These are phyloP conservation scores for Colletotrichum acutatum DNA, from an alignment of 2,329 filamentous ascomycete genomes.

Conservation along the genomic window DNA sequence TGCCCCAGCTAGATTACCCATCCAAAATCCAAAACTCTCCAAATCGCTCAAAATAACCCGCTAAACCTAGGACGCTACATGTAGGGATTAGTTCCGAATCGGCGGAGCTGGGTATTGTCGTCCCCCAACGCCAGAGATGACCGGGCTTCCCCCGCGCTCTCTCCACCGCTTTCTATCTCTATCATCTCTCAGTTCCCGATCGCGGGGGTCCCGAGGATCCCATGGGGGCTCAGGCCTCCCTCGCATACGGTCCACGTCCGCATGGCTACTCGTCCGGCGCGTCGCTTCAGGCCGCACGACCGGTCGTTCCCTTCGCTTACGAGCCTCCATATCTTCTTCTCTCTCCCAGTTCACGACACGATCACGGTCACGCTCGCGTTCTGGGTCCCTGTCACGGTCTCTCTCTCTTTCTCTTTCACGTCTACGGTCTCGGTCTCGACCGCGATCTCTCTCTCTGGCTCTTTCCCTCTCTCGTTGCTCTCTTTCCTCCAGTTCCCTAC, in stretches of 20 bases:
- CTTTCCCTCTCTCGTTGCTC: slow-evolving; percentile 49
- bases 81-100: slow-evolving; percentile 26
- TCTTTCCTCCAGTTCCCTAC: slow-evolving; percentile 39
- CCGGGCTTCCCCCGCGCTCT: slow-evolving; percentile 28
- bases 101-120: slow-evolving; percentile 35
- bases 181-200: slow-evolving; percentile 35
- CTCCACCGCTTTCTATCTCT: slow-evolving; percentile 36
- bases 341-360: slow-evolving; percentile 45
- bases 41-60: slow-evolving; percentile 14
- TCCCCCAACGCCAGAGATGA: slow-evolving; percentile 35
- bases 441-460: slow-evolving; percentile 50
- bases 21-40: background rate
- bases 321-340: slow-evolving; percentile 46
- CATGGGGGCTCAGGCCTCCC: slow-evolving; percentile 26
- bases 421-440: slow-evolving; percentile 49
- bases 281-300: slow-evolving; percentile 53
- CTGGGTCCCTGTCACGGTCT: slow-evolving; percentile 46
- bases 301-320: slow-evolving; percentile 45
- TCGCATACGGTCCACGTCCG: slow-evolving; percentile 55
- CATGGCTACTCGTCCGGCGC: slow-evolving; percentile 61
- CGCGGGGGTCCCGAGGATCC: slow-evolving; percentile 33
- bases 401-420: slow-evolving; percentile 38
- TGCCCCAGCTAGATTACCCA: background rate
- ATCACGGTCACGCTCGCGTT: slow-evolving; percentile 46
- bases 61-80: background rate